phyloP scores from a whole-genome alignment of 2,329 filamentous ascomycete species.

The Monosporascus sp. region DNA sequence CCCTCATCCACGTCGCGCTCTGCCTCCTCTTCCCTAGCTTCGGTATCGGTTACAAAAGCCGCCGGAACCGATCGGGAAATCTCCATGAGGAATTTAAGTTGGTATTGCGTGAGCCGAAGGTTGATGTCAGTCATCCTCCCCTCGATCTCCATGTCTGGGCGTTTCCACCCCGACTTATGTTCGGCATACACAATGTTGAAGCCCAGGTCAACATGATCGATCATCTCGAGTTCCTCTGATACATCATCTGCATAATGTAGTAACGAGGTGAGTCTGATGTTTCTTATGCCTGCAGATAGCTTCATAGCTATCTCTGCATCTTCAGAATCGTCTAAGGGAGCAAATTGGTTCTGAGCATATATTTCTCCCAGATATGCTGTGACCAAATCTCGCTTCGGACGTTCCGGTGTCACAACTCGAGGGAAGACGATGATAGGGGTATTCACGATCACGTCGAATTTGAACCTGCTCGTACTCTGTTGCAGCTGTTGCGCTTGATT shows the following conservation, averaged over 20 bases:
- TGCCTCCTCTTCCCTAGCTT: constrained; percentile 67
- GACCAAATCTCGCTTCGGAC: constrained; percentile 69
- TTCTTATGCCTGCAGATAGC: constrained; percentile 82
- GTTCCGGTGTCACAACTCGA: constrained; percentile 64
- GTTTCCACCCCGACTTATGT: constrained; percentile 68
- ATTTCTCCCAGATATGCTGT: constrained; percentile 96
- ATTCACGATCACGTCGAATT: constrained; percentile 88
- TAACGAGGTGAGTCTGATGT: constrained; percentile 83
- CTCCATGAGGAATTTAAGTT: constrained; percentile 83
- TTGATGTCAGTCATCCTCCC: constrained; percentile 93
- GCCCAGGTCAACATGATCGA: constrained; percentile 91
- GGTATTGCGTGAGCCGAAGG: constrained; percentile 79
- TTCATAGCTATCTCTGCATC: constrained; percentile 77
- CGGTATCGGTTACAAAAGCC: constrained; percentile 72
- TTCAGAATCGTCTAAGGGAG: constrained; percentile 72
- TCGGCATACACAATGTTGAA: constrained; percentile 92
- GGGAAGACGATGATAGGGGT: constrained; percentile 97
- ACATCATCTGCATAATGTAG: constrained; percentile 71
- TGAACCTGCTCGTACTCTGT: constrained; percentile 81
- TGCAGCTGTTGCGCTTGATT: constrained; percentile 92
- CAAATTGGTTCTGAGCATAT: constrained; percentile 91
- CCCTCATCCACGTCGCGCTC: constrained; percentile 65
- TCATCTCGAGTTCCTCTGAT: constrained; percentile 87
- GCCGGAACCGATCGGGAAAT: constrained; percentile 82
- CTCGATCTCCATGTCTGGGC: constrained; percentile 87